These are phyloP conservation scores for Cymodocea nodosa DNA, from an alignment of 116 monocot genomes.

Conservation along the genomic window DNA sequence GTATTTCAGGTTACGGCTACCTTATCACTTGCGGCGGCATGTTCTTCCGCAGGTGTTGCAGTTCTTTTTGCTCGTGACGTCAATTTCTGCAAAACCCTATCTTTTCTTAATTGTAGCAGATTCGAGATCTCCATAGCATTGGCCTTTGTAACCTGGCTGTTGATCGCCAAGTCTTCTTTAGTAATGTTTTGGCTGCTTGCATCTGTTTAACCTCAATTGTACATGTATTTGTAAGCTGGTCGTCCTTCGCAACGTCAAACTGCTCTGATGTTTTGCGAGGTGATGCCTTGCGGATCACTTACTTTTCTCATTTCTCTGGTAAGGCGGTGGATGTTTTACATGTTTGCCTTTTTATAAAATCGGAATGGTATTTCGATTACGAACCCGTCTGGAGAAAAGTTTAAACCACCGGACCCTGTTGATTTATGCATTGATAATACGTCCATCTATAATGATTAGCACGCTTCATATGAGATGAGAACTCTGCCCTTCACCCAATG, in stretches of 20 bases:
- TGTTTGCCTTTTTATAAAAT: not conserved
- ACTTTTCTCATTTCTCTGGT: not conserved
- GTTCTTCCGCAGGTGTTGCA: slow-evolving; percentile 50
- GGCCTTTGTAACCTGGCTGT: slow-evolving; percentile 49
- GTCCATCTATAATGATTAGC: too few relatives aligned
- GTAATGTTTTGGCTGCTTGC: slow-evolving; percentile 64
- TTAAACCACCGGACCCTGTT: not conserved
- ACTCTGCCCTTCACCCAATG: too few relatives aligned
- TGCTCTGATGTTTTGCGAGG: not conserved
- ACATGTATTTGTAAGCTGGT: slow-evolving; percentile 4
- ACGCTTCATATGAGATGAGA: too few relatives aligned
- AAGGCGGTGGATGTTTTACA: not conserved
- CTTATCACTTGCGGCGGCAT: slow-evolving; percentile 56
- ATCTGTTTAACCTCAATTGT: slow-evolving; percentile 22
- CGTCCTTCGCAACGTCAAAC: not conserved
- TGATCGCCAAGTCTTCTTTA: slow-evolving; percentile 46
- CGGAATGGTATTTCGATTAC: too few relatives aligned
- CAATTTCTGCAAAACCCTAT: slow-evolving; percentile 20
- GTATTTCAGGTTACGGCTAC: slow-evolving; percentile 50
- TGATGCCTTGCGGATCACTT: not conserved
- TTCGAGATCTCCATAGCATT: slow-evolving; percentile 43
- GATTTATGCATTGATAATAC: too few relatives aligned
- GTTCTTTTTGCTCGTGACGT: slow-evolving; percentile 50
- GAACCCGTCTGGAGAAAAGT: too few relatives aligned
- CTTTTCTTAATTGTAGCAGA: slow-evolving; percentile 24